These are phyloP conservation scores for Mycena epipterygia DNA, from an alignment of 768 basidiomycete genomes.

Conservation along the genomic window DNA sequence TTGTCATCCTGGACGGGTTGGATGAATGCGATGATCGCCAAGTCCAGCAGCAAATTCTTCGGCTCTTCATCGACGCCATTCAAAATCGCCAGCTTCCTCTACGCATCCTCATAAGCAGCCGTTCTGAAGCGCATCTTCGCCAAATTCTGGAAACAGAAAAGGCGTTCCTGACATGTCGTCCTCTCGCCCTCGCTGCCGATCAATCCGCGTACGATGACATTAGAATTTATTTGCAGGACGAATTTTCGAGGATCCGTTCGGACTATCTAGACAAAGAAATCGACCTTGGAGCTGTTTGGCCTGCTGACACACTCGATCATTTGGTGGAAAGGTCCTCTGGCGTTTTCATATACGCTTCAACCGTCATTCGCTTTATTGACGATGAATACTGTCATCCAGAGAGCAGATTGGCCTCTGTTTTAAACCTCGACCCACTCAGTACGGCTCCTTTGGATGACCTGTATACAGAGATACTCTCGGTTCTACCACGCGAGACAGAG, in stretches of 20 bases:
- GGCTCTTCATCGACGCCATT: neutral
- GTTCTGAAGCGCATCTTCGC: neutral
- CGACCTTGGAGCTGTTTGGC: neutral
- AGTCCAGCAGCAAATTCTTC: neutral
- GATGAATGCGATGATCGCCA: neutral
- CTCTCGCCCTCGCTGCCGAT: neutral
- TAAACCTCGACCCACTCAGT: no score
- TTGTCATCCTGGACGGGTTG: no score
- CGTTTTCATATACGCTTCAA: no score
- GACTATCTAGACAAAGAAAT: neutral
- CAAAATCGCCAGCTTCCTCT: neutral
- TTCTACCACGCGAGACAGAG: no score
- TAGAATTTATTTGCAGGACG: neutral
- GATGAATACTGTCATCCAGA: no score
- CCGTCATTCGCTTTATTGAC: no score
- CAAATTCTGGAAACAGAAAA: neutral
- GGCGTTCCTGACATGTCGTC: neutral
- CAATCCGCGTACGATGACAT: neutral
- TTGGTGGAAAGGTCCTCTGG: no score
- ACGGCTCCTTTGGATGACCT: no score
- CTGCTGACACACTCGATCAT: neutral
- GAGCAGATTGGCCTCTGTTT: no score
- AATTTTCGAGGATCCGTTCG: neutral
- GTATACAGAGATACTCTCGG: no score
- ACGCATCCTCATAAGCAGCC: neutral